Evolutionary conservation across 2,329 filamentous ascomycete species (phyloP).

Genomic region (Fusarium nelsonii): DNA sequence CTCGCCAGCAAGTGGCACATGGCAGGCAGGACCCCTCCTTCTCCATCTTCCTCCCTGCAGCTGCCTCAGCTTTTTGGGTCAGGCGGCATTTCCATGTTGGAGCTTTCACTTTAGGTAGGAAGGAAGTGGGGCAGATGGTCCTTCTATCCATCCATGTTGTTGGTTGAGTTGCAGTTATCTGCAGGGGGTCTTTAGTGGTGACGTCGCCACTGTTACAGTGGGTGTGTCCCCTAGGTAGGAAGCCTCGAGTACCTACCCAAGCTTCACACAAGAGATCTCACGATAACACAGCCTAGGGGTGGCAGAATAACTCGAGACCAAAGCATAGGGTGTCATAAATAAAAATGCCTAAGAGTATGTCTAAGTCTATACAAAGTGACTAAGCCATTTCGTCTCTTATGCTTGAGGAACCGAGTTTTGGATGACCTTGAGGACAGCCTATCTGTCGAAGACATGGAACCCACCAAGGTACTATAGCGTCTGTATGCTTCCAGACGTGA

Average conservation of each 20-base stretch:
- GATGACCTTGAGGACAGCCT: too few species aligned
- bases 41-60: conserved; percentile 21
- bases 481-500: too few species aligned
- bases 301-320: too few species aligned
- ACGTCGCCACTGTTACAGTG: conserved; percentile 26
- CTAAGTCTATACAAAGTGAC: too few species aligned
- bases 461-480: too few species aligned
- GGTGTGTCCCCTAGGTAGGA: not conserved
- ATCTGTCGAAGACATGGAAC: not conserved
- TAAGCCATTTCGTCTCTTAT: too few species aligned
- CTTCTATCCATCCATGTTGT: not conserved
- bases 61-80: conserved; percentile 39
- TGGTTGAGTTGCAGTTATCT: conserved; percentile 12
- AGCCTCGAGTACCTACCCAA: not conserved
- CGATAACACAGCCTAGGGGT: not conserved
- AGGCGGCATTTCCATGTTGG: conserved; percentile 27
- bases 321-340: too few species aligned
- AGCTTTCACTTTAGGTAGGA: not conserved
- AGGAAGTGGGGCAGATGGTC: conserved; percentile 21
- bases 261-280: conserved; percentile 7
- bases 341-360: too few species aligned
- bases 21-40: conserved; percentile 41
- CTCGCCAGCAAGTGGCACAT: conserved; percentile 1
- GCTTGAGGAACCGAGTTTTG: too few species aligned
- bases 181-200: conserved; percentile 14